Conservation (phyloP, 805 yeast genomes). For the Yarrowia bubula region DNA sequence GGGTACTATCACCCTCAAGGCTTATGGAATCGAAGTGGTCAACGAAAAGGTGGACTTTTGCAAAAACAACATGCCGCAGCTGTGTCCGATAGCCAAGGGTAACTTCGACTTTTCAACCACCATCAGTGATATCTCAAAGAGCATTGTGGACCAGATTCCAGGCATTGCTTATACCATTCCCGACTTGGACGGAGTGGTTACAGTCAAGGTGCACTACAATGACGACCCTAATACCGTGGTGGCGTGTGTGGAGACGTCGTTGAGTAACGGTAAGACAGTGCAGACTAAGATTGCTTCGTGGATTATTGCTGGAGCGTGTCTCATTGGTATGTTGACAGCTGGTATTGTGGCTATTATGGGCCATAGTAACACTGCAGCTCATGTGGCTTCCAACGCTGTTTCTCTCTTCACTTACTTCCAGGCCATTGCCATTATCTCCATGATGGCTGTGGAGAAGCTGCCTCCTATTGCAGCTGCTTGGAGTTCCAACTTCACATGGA, state of each 20-base stretch:
- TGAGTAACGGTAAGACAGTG: constrained; percentile 88
- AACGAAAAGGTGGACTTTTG: constrained; percentile 62
- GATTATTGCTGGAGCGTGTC: constrained; percentile 93
- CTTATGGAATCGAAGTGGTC: constrained; percentile 74
- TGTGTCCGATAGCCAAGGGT: constrained; percentile 88
- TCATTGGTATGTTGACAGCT: constrained; percentile 81
- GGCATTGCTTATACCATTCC: constrained; percentile 86
- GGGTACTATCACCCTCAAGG: constrained; percentile 64
- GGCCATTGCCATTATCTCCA: constrained; percentile 82
- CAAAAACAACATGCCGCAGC: constrained; percentile 47
- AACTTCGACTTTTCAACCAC: constrained; percentile 61
- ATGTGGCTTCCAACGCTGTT: constrained; percentile 93
- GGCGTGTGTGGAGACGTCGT: constrained; percentile 89
- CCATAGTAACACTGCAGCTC: constrained; percentile 90
- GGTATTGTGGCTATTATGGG: constrained; percentile 86
- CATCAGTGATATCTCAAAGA: constrained; percentile 39
- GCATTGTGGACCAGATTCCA: constrained; percentile 59
- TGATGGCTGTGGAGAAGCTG: constrained; percentile 89
- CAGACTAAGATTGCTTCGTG: constrained; percentile 89
- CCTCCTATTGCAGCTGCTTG: constrained; percentile 98
- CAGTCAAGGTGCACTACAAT: constrained; percentile 60
- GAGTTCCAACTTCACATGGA: constrained; percentile 97
- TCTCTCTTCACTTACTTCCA: constrained; percentile 93
- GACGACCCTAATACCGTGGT: constrained; percentile 50
- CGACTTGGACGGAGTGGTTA: constrained; percentile 87